Percentiles rank a stretch among this genome's conserved stretches.
Evolutionary conservation across 768 basidiomycete species (phyloP).

Genomic region (Agrocybe chaxingu): DNA sequence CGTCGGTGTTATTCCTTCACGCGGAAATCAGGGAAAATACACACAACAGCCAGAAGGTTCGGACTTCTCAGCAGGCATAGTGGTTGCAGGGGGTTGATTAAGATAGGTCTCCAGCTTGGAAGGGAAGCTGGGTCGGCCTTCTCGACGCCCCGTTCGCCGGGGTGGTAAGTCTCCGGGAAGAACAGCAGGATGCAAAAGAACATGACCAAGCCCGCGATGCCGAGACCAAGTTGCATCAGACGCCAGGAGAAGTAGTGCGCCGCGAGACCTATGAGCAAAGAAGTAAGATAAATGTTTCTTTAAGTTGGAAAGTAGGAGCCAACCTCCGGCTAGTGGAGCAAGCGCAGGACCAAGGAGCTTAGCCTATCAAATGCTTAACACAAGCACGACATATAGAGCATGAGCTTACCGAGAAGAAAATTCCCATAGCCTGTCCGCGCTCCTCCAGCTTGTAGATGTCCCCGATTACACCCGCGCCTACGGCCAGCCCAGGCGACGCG

Average conservation of each 20-base stretch:
- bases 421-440: conserved; percentile 52
- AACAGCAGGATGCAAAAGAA: conserved; percentile 36
- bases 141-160: conserved; percentile 49
- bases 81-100: conserved; percentile 56
- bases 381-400: not conserved
- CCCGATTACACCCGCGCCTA: conserved; percentile 55
- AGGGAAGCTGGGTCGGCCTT: conserved; percentile 10
- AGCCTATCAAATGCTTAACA: conserved; percentile 30
- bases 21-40: conserved; percentile 15
- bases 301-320: not conserved
- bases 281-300: not conserved
- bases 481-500: conserved; percentile 46
- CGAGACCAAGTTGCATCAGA: conserved; percentile 45
- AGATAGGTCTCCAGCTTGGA: conserved; percentile 26
- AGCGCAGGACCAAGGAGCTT: conserved; percentile 55
- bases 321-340: conserved; percentile 56
- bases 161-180: conserved; percentile 65
- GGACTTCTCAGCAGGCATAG: conserved; percentile 53
- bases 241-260: conserved; percentile 68
- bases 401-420: conserved; percentile 44
- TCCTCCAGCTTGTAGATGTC: conserved; percentile 66
- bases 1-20: too few relatives aligned
- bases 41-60: conserved; percentile 51
- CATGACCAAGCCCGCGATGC: conserved; percentile 32
- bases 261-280: conserved; percentile 31